A percentile compares a stretch with the other conserved stretches of the same genome.
Evolutionary conservation across 805 yeast genomes (phyloP).

Genomic region (Hanseniaspora mollemarum): DNA sequence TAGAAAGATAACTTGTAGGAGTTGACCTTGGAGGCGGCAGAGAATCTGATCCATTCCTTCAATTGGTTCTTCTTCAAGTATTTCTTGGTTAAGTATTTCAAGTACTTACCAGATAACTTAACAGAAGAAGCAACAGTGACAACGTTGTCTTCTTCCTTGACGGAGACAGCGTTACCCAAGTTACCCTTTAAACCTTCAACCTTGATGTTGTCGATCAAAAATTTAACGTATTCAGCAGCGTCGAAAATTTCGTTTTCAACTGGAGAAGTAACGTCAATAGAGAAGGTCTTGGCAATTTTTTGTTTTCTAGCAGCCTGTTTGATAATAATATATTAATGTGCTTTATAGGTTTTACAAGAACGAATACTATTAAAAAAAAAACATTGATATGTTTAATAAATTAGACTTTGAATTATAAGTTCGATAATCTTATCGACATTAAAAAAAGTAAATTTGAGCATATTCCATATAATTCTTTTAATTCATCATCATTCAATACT

Average conservation of each 20-base stretch:
- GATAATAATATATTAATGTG: constrained; percentile 38
- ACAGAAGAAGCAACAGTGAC: constrained; percentile 79
- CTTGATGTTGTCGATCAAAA: constrained; percentile 98
- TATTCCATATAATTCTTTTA: constrained; percentile 4
- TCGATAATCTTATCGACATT: constrained; percentile 14
- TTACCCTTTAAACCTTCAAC: constrained; percentile 93
- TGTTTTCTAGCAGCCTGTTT: constrained; percentile 67
- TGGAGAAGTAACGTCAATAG: constrained; percentile 94
- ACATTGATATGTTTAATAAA: constrained; percentile 28
- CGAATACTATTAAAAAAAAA: constrained; percentile 15
- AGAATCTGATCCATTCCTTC: constrained; percentile 99
- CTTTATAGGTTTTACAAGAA: constrained; percentile 50
- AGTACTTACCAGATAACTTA: constrained; percentile 99
- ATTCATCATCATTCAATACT: neutral
- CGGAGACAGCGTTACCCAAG: constrained; percentile 90
- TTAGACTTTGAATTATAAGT: neutral
- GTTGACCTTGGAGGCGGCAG: constrained; percentile 78
- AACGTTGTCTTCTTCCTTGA: constrained; percentile 79
- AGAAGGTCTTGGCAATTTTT: constrained; percentile 79
- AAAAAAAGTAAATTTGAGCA: constrained; percentile 13
- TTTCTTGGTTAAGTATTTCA: constrained; percentile 98
- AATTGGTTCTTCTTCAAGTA: constrained; percentile 99
- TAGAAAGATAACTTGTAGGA: constrained; percentile 96
- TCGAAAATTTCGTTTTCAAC: constrained; percentile 95
- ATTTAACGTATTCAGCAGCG: constrained; percentile 94